Conservation (phyloP, 129 eudicot species). For the Artemisia argyi region DNA sequence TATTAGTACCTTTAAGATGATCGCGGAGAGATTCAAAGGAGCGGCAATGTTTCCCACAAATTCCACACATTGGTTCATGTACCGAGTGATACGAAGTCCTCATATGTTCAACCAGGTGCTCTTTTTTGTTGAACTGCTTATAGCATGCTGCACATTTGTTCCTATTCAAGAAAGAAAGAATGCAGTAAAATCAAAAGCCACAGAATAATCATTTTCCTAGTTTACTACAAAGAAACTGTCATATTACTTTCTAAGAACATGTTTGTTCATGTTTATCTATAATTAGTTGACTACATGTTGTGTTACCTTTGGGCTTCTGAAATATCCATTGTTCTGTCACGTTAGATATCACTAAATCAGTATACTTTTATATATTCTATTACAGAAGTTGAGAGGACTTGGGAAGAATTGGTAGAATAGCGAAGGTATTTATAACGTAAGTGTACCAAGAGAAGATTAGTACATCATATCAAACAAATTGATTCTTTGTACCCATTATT, state of each 20-base stretch:
- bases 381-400: constrained; percentile 22
- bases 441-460: neutral
- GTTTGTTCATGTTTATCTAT: constrained; percentile 6
- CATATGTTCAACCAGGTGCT: constrained; percentile 97
- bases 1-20: constrained; percentile 74
- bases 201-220: too few species aligned
- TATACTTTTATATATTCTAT: neutral
- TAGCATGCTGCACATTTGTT: constrained; percentile 98
- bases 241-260: neutral
- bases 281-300: neutral
- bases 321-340: constrained; percentile 47
- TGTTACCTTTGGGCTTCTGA: constrained; percentile 66
- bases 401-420: constrained; percentile 32
- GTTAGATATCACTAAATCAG: constrained; percentile 33
- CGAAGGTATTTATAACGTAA: constrained; percentile 47
- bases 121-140: constrained; percentile 90
- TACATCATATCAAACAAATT: constrained; percentile 1
- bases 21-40: constrained; percentile 92
- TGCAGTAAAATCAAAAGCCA: neutral
- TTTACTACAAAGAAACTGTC: too few species aligned
- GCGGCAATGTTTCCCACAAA: constrained; percentile 81
- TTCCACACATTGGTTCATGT: constrained; percentile 94
- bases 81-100: constrained; percentile 79
- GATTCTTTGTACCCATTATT: constrained; percentile 25
- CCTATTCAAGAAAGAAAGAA: constrained; percentile 42